Conservation (phyloP, 83 land plant genomes). For the Larix sibirica region DNA sequence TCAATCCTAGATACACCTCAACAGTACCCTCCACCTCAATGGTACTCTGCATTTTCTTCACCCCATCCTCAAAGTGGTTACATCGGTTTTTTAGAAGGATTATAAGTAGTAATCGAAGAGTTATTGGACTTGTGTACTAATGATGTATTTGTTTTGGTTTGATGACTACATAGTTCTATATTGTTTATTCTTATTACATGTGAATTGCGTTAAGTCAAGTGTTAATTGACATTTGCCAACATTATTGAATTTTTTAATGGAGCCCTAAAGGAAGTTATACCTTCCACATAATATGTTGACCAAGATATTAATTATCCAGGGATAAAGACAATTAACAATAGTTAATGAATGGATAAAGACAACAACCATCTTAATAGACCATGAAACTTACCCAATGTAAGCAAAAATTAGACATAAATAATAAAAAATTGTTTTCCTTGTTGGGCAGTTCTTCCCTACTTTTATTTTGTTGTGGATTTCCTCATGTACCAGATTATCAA, state of each 20-base stretch:
- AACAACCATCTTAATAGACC: too few relatives aligned
- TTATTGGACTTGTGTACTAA: background rate
- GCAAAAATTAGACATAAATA: too few relatives aligned
- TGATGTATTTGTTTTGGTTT: background rate
- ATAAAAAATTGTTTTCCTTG: too few relatives aligned
- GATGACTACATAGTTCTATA: background rate
- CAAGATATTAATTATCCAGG: background rate
- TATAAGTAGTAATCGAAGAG: background rate
- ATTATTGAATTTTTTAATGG: background rate
- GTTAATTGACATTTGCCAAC: background rate
- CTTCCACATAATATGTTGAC: background rate
- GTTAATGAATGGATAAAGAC: too few relatives aligned
- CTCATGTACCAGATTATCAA: too few relatives aligned
- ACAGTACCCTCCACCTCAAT: conserved; percentile 1
- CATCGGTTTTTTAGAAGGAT: background rate
- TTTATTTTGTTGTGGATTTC: too few relatives aligned
- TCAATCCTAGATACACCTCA: background rate
- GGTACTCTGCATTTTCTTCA: background rate
- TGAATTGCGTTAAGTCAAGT: background rate
- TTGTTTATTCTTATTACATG: background rate
- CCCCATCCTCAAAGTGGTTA: background rate
- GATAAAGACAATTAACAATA: background rate
- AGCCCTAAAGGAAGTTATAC: background rate
- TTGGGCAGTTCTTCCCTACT: too few relatives aligned
- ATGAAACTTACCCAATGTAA: too few relatives aligned